Evolutionary conservation across 2,329 filamentous ascomycete genomes (phyloP), one percentile per base, ranked within the genome.

Genomic region (Colletotrichum australisinense): DNA sequence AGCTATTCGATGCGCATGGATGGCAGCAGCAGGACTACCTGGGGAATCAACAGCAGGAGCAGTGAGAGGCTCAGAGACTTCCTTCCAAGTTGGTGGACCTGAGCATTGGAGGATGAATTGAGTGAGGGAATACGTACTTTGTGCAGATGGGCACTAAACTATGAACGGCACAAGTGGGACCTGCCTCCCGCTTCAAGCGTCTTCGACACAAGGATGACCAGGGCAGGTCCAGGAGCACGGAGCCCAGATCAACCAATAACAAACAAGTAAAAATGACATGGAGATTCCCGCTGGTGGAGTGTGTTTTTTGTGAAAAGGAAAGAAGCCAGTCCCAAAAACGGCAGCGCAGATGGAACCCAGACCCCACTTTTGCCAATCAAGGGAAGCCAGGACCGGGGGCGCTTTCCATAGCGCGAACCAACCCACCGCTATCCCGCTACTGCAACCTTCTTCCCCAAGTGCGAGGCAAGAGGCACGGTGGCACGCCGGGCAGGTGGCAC

Each of bases 391-490:
- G 49, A 55, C 62, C 19, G 32, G 57, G 22, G 52, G 22, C 12
- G 16, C 12, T 58, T 52, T 19, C 49, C 28, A 35, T 72, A 63
- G 69, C 58, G 60, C 70, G 59, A 69, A 73, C 70, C 60, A 56
- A 24, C 46, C 70, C 70, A 73, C 53, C 57, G 42, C 69, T 46
- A 69, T 49, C 42, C 64, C 69, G 65, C 69, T 73, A 73, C 71
- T 73, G 67, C 71, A 73, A 71, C 71, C 71, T 73, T 73, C 60
- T 73, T 73, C 67, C 66, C 66, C 56, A 64, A 64, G 59, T 49
- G 57, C 49, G 46, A 64, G 22, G 46, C 26, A 52, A 70, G 38
- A 30, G 16, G 53, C 24, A 38, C 35, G 11, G 35, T 12, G 35
- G 35, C 35, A 42, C 35, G 14, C 35, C 5, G 5, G 35, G 62